Evolutionary conservation across 257 asterid genomes (phyloP).

Genomic region (Thymus quinquecostatus): DNA sequence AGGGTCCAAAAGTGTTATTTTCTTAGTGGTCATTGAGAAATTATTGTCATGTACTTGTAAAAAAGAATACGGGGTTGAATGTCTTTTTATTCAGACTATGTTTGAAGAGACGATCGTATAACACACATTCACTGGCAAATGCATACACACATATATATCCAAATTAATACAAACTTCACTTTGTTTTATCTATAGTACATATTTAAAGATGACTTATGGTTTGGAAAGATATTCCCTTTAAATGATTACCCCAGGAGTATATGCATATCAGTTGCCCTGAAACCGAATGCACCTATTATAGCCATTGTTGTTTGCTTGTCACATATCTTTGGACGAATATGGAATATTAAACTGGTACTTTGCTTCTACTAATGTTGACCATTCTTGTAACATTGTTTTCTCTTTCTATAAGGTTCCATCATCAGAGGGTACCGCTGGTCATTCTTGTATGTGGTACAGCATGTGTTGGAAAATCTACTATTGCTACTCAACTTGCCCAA

Average conservation of each 20-base stretch:
- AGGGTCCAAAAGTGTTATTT: neutral
- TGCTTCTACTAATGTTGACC: conserved; percentile 17
- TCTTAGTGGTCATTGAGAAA: neutral
- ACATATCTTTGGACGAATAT: conserved; percentile 9
- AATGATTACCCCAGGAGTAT: neutral
- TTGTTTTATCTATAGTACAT: neutral
- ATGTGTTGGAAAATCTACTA: conserved; percentile 96
- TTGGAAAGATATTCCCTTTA: neutral
- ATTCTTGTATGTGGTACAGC: conserved; percentile 99
- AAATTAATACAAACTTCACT: neutral
- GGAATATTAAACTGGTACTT: conserved; percentile 26
- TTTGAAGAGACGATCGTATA: neutral
- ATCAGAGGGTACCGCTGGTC: conserved; percentile 95
- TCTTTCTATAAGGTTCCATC: conserved; percentile 73
- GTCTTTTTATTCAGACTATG: neutral
- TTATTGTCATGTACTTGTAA: neutral
- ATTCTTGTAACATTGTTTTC: conserved; percentile 28
- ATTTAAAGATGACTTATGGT: conserved; percentile 12
- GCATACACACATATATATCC: neutral
- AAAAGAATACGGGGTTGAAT: neutral
- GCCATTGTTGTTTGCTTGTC: neutral
- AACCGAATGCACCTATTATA: neutral
- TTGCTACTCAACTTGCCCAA: conserved; percentile 99
- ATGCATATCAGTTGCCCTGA: neutral
- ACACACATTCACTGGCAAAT: neutral